Conservation (phyloP, 2,329 filamentous ascomycete species). For the Penicillium sp. region DNA sequence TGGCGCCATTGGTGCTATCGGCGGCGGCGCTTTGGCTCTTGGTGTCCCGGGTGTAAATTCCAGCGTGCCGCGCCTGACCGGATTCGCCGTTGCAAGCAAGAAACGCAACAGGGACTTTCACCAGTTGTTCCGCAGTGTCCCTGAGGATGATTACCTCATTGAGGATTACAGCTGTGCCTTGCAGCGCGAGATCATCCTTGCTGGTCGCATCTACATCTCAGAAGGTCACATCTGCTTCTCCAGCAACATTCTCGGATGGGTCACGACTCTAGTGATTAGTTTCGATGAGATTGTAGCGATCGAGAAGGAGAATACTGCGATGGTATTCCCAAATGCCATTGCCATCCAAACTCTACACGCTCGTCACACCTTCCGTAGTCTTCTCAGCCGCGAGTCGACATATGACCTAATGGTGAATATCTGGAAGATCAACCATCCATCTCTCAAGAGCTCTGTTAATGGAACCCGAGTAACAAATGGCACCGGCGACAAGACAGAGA, state of each 20-base stretch:
- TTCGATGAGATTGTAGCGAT: conserved; percentile 98
- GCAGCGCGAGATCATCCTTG: conserved; percentile 92
- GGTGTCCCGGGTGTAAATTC: conserved; percentile 63
- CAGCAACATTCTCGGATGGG: conserved; percentile 98
- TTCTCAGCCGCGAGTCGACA: conserved; percentile 90
- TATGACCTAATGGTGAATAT: conserved; percentile 98
- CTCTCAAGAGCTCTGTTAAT: conserved; percentile 86
- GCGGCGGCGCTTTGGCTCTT: conserved; percentile 71
- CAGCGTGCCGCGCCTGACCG: conserved; percentile 77
- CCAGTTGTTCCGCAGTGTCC: conserved; percentile 89
- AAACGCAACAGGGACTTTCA: conserved; percentile 97
- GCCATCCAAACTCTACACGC: conserved; percentile 96
- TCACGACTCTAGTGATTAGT: conserved; percentile 94
- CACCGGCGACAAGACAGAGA: conserved; percentile 87
- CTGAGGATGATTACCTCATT: conserved; percentile 96
- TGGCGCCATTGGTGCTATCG: conserved; percentile 73
- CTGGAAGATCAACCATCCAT: conserved; percentile 95
- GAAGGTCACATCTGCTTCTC: conserved; percentile 98
- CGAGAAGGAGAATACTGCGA: conserved; percentile 93
- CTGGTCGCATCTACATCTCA: conserved; percentile 92
- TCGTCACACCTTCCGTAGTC: conserved; percentile 93
- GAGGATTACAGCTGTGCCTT: conserved; percentile 98
- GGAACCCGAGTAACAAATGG: conserved; percentile 82
- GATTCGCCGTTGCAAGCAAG: conserved; percentile 94
- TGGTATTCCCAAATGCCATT: conserved; percentile 95